Evolutionary conservation across 2,329 filamentous ascomycete genomes (phyloP).

Genomic region (Bipolaris cookei): DNA sequence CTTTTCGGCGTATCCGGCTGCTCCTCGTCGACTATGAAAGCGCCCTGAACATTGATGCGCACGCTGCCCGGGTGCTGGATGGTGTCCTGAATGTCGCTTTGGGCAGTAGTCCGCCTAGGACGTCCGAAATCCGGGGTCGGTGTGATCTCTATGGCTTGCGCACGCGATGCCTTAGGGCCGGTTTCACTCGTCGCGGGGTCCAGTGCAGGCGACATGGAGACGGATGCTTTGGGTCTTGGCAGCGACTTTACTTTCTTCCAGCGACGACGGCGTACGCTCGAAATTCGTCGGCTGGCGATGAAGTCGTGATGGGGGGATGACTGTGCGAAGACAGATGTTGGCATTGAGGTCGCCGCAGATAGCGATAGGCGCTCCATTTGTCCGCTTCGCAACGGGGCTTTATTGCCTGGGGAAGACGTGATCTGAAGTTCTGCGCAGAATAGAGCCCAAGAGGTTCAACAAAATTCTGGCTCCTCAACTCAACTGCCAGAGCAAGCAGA

Average conservation of each 20-base stretch:
- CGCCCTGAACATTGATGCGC: constrained; percentile 94
- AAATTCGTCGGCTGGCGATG: constrained; percentile 25
- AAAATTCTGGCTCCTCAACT: constrained; percentile 11
- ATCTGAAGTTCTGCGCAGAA: constrained; percentile 48
- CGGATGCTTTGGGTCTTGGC: constrained; percentile 41
- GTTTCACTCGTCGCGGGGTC: constrained; percentile 44
- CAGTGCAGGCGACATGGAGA: constrained; percentile 40
- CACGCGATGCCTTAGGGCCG: constrained; percentile 31
- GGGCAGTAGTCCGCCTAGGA: constrained; percentile 38
- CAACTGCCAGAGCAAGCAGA: constrained; percentile 7
- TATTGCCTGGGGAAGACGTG: constrained; percentile 40
- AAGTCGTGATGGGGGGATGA: constrained; percentile 24
- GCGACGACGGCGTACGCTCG: constrained; percentile 38
- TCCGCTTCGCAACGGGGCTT: constrained; percentile 43
- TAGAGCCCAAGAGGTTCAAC: constrained; percentile 41
- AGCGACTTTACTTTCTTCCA: constrained; percentile 46
- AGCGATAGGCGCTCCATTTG: constrained; percentile 45
- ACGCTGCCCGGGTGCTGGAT: constrained; percentile 71
- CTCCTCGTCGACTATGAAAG: constrained; percentile 88
- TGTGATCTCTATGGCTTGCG: constrained; percentile 24
- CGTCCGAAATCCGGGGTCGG: constrained; percentile 28
- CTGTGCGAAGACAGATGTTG: constrained; percentile 28
- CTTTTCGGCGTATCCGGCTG: constrained; percentile 56
- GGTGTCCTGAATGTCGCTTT: constrained; percentile 56
- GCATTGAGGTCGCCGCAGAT: constrained; percentile 32